Conservation (phyloP, 345 rosid genomes). For the thale cress (Arabidopsis thaliana) region TAIR10.1 NC_003070.9:27039001-27039500, state of each 20-base stretch:
- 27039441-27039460: not conserved
- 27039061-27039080: slow-evolving; percentile 29
- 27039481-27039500: not conserved
- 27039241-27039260: no score
- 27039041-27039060: not conserved
- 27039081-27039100: not conserved
- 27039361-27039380: not conserved
- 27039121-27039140: not conserved
- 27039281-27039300: slow-evolving; percentile 1
- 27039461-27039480: slow-evolving; percentile 3
- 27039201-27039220: not conserved
- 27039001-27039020: slow-evolving; percentile 3
- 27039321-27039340: not conserved
- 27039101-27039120: not conserved
- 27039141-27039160: not conserved
- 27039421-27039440: not conserved
- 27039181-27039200: slow-evolving; percentile 1
- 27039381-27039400: not conserved
- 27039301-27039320: not conserved
- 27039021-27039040: not conserved
- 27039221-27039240: no score
- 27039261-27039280: slow-evolving; percentile 1
- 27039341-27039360: not conserved
- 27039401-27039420: not conserved
- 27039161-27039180: not conserved